Percentiles rank a stretch among this genome's conserved stretches.
Conservation (phyloP, 163 green algal genomes). For the Scenedesmus sp. region DNA sequence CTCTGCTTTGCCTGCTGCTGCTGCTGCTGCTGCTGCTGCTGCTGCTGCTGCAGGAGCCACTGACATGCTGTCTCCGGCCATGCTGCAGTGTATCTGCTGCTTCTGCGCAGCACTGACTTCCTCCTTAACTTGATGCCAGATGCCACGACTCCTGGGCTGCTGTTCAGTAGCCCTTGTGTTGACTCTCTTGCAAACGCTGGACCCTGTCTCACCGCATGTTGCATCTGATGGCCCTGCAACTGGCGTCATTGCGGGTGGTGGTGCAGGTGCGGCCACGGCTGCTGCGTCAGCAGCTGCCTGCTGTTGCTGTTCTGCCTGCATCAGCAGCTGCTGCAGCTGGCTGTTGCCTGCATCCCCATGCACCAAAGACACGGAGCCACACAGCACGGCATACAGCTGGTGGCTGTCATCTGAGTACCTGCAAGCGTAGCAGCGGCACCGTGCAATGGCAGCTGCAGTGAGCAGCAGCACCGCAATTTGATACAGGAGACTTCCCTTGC, state of each 20-base stretch:
- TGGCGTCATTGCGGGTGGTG: not conserved
- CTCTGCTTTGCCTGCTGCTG: not conserved
- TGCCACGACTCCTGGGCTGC: not conserved
- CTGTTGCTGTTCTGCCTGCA: no score
- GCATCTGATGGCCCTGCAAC: not conserved
- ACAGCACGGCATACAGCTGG: constrained; percentile 36
- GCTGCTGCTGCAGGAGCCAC: not conserved
- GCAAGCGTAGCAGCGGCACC: constrained; percentile 1
- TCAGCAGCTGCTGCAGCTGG: constrained; percentile 40
- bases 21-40: not conserved
- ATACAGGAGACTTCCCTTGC: not conserved
- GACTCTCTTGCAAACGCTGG: not conserved
- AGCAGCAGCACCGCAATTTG: not conserved
- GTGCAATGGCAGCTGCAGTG: not conserved
- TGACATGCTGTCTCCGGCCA: not conserved
- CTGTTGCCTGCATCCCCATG: constrained; percentile 5
- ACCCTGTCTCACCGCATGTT: not conserved
- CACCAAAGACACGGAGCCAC: not conserved
- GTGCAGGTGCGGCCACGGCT: not conserved
- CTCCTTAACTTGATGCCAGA: constrained; percentile 14
- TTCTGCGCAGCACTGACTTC: constrained; percentile 21
- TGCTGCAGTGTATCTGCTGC: constrained; percentile 1
- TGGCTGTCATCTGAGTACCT: constrained; percentile 10
- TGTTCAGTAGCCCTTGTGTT: not conserved
- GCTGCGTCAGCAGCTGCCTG: constrained; percentile 3